Base-by-base conservation (phyloP, 2,329 filamentous ascomycete species). In the Xylariales sp. region DNA sequence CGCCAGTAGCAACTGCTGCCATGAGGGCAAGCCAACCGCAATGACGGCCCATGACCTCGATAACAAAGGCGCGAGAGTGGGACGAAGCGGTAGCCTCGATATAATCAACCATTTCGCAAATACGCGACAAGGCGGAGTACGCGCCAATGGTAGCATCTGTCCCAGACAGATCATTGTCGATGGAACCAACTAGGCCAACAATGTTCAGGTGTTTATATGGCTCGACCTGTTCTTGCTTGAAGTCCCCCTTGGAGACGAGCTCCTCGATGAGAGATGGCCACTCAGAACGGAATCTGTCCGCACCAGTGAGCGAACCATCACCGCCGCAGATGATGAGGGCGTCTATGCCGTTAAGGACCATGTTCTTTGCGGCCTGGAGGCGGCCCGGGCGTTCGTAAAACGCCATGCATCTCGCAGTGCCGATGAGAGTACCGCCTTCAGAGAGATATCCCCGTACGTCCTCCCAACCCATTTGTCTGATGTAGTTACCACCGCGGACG, bases 1-100 rank as follows among this genome's bases (percentile, higher is more conserved):
- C 94, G 57, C 95, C 96, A 0, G 93, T 97, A 66, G 93, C 94
- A 67, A 99, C 94, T 76, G 94, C 95, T 14, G 95, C 92, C 91
- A 98, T 97, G 69, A 99, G 86, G 48, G 96, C 96, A 69, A 99
- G 85, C 96, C 96, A 99, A 70, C 96, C 96, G 79, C 96, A 99
- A 82, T 99, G 95, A 67, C 96, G 88, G 57, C 96, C 96, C 96
- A 99, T 99, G 76, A 99, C 96, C 80, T 97, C 96, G 70, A 99
- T 92, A 65, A 99, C 94, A 80, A 99, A 99, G 46, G 96, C 96
- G 75, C 96, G 88, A 72, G 97, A 97, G 81, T 99, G 96, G 34
- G 94, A 97, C 45, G 90, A 91, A 60, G 95, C 95, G 0, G 96
- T 98, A 23, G 95, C 94, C 81, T 99, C 95, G 74, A 99, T 97